Percentiles rank a stretch among this genome's conserved stretches.
These are phyloP conservation scores for Marchantia paleacea DNA, from an alignment of 225 moss, liverwort and hornwort genomes.

Conservation along the genomic window DNA sequence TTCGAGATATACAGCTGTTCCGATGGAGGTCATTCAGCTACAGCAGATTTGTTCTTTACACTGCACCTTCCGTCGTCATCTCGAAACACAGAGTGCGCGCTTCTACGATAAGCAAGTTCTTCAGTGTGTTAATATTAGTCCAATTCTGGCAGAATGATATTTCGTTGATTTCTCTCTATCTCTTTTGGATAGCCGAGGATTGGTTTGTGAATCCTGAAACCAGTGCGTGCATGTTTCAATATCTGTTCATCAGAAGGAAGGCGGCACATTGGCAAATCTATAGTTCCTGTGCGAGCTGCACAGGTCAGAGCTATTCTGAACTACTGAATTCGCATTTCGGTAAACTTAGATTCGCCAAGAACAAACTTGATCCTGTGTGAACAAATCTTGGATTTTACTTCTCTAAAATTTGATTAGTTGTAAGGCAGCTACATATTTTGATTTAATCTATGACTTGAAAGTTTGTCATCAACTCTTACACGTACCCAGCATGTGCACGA, in stretches of 20 bases:
- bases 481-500: too few species aligned
- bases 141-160: background rate
- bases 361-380: background rate
- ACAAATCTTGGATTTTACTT: background rate
- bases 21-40: slow-evolving; percentile 9
- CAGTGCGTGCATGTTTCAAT: too few species aligned
- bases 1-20: background rate
- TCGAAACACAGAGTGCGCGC: background rate
- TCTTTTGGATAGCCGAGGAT: too few species aligned
- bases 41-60: background rate
- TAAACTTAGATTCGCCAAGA: background rate
- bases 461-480: too few species aligned
- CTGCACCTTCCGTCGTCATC: background rate
- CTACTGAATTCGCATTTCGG: background rate
- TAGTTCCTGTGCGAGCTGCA: background rate
- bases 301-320: slow-evolving; percentile 8
- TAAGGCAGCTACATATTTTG: too few species aligned
- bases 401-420: too few species aligned
- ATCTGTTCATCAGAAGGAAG: slow-evolving; percentile 5
- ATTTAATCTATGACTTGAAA: too few species aligned
- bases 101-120: background rate
- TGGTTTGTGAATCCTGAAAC: background rate
- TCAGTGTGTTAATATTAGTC: background rate
- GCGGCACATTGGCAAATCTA: background rate
- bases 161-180: background rate